phyloP scores from a whole-genome alignment of 495 filamentous ascomycete genomes.

The Aspergillus wentii region DNA sequence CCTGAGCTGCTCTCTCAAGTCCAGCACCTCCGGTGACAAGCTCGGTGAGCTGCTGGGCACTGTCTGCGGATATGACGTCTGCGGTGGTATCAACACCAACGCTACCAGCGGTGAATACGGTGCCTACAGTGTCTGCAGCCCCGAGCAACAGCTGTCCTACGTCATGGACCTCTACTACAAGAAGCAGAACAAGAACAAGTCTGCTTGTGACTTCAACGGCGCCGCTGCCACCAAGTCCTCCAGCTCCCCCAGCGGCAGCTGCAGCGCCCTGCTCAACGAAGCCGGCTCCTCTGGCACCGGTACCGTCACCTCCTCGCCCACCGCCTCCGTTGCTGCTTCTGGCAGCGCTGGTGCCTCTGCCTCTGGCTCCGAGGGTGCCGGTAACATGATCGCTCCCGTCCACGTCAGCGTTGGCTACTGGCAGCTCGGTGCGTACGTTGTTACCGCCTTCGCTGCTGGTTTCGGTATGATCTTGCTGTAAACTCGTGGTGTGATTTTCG shows the following conservation, averaged over 20 bases:
- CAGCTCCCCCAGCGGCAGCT: constrained; percentile 43
- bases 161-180: constrained; percentile 78
- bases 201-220: constrained; percentile 76
- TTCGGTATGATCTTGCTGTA: constrained; percentile 69
- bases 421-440: constrained; percentile 58
- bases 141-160: constrained; percentile 71
- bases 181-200: constrained; percentile 43
- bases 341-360: constrained; percentile 7
- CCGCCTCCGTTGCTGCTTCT: constrained; percentile 29
- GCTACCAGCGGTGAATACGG: constrained; percentile 71
- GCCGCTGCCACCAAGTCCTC: constrained; percentile 49
- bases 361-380: constrained; percentile 8
- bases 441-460: constrained; percentile 61
- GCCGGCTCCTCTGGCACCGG: constrained; percentile 60
- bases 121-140: constrained; percentile 77
- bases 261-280: constrained; percentile 49
- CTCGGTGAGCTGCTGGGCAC: constrained; percentile 65
- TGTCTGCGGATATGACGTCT: constrained; percentile 65
- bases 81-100: constrained; percentile 69
- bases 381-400: constrained; percentile 19
- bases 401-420: constrained; percentile 55
- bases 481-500: too few species aligned
- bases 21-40: constrained; percentile 41
- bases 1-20: constrained; percentile 60
- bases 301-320: constrained; percentile 50